Conservation (phyloP, 192 early-diverging fungal species). For the Gorgonomyces haynaldii region DNA sequence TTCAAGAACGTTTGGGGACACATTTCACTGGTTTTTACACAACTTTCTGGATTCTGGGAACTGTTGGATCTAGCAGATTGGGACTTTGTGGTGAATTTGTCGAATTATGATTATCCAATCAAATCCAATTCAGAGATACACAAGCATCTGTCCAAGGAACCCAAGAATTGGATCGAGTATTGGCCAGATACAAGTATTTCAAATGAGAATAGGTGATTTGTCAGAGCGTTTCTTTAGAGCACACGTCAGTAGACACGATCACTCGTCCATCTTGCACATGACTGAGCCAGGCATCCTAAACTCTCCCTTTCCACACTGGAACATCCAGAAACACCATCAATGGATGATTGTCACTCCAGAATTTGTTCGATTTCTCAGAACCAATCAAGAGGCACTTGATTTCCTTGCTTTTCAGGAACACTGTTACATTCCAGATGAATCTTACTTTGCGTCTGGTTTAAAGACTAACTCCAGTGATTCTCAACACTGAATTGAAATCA, state of each 20-base stretch:
- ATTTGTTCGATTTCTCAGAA: constrained; percentile 17
- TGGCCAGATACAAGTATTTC: constrained; percentile 25
- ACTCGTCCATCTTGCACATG: constrained; percentile 5
- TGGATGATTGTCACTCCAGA: constrained; percentile 32
- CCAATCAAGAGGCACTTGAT: constrained; percentile 8
- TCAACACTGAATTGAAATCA: constrained; percentile 9
- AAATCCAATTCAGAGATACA: constrained; percentile 23
- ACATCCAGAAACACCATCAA: constrained; percentile 28
- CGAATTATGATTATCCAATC: constrained; percentile 30
- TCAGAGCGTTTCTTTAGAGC: constrained; percentile 21
- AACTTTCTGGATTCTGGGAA: constrained; percentile 34
- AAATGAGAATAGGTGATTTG: constrained; percentile 13
- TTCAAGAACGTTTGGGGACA: constrained; percentile 33
- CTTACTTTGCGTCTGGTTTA: constrained; percentile 23
- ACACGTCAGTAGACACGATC: constrained; percentile 12
- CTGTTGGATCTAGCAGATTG: constrained; percentile 40
- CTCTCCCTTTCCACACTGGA: constrained; percentile 21
- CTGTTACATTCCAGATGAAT: constrained; percentile 31
- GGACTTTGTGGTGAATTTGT: constrained; percentile 38
- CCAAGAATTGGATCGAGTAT: constrained; percentile 26
- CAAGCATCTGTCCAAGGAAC: constrained; percentile 5
- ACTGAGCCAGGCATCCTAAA: constrained; percentile 14
- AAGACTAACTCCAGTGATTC: constrained; percentile 6
- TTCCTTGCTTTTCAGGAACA: constrained; percentile 29
- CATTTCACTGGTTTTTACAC: constrained; percentile 27